A percentile compares a stretch with the other conserved stretches of the same genome.
Conservation (phyloP, 2,329 filamentous ascomycete genomes). For the Ceratocystis albifundus region DNA sequence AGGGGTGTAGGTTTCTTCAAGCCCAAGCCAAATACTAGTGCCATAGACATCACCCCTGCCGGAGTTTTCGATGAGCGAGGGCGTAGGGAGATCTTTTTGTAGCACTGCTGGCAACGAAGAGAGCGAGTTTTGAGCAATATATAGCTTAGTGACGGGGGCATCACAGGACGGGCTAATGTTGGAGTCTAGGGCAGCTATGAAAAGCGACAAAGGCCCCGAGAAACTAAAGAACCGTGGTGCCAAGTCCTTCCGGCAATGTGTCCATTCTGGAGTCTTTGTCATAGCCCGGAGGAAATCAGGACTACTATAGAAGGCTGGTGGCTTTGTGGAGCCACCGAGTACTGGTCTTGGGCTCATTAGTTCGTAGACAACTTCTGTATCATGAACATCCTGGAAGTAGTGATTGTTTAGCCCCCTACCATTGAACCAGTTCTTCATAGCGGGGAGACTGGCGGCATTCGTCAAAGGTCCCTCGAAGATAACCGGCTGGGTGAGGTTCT, state of each 20-base stretch:
- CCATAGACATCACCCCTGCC: conserved; percentile 78
- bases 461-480: conserved; percentile 2
- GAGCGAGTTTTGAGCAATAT: conserved; percentile 74
- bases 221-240: conserved; percentile 42
- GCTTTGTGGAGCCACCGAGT: conserved; percentile 13
- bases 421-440: conserved; percentile 49
- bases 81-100: conserved; percentile 54
- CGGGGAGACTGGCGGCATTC: conserved; percentile 36
- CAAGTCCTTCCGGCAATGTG: neutral
- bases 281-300: neutral
- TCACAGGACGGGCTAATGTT: conserved; percentile 30
- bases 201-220: conserved; percentile 50
- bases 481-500: conserved; percentile 12
- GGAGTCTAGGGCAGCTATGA: conserved; percentile 46
- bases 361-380: conserved; percentile 33
- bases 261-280: conserved; percentile 8
- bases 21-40: conserved; percentile 78
- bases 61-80: conserved; percentile 47
- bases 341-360: conserved; percentile 27
- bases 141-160: conserved; percentile 42
- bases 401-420: conserved; percentile 22
- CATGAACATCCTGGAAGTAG: conserved; percentile 29
- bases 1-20: conserved; percentile 78
- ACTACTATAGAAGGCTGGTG: conserved; percentile 25
- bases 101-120: conserved; percentile 53